Evolutionary conservation across 2,329 filamentous ascomycete genomes (phyloP).

Genomic region (Aphanocladium album): DNA sequence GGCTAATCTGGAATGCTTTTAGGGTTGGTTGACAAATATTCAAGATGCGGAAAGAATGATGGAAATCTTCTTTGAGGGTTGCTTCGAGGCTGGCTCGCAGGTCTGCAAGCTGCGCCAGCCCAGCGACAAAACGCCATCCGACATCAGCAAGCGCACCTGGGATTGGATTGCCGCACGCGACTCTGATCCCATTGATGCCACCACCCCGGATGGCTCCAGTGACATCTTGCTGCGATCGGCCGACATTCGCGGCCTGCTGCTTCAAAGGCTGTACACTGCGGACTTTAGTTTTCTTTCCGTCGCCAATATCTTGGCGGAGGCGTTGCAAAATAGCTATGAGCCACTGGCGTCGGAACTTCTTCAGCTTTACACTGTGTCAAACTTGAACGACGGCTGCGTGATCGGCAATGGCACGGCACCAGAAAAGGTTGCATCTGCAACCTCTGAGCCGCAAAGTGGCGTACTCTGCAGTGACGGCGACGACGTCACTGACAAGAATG

Average conservation of each 20-base stretch:
- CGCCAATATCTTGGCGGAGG: neutral
- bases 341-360: neutral
- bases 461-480: slow-evolving; percentile 33
- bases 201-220: neutral
- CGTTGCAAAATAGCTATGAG: neutral
- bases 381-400: neutral
- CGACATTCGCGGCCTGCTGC: neutral
- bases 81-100: slow-evolving; percentile 25
- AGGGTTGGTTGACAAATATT: slow-evolving; percentile 33
- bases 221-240: neutral
- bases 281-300: neutral
- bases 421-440: too few relatives aligned
- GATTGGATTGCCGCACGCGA: slow-evolving; percentile 20
- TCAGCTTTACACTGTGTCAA: neutral
- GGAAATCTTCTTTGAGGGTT: slow-evolving; percentile 30
- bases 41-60: slow-evolving; percentile 33
- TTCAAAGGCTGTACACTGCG: neutral
- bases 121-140: slow-evolving; percentile 21
- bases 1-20: neutral
- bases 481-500: slow-evolving; percentile 17
- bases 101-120: slow-evolving; percentile 25
- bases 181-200: neutral
- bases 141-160: slow-evolving; percentile 30
- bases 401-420: neutral
- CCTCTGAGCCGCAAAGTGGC: neutral